Conservation (phyloP, 2,329 filamentous ascomycete genomes). For the Herpotrichia juniperi region DNA sequence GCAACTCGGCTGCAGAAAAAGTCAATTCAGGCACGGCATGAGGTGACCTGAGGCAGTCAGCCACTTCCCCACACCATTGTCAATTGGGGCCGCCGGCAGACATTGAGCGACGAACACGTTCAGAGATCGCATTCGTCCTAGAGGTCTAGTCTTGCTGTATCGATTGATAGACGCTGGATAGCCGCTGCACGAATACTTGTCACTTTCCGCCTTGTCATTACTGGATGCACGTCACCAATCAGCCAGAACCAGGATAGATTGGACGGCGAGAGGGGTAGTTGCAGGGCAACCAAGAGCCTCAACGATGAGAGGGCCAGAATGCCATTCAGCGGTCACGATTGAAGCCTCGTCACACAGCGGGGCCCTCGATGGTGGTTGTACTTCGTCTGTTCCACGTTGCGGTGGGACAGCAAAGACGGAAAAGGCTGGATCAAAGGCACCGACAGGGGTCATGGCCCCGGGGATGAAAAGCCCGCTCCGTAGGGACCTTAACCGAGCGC, state of each 20-base stretch:
- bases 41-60: constrained; percentile 11
- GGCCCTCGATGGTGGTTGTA: not conserved
- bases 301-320: too few species aligned
- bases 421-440: too few species aligned
- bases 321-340: too few species aligned
- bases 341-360: not conserved
- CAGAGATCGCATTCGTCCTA: constrained; percentile 31
- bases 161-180: constrained; percentile 32
- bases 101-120: constrained; percentile 39
- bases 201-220: constrained; percentile 18
- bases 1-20: not conserved
- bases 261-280: constrained; percentile 13
- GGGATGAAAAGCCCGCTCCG: not conserved
- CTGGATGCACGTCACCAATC: constrained; percentile 34
- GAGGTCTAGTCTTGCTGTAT: constrained; percentile 12
- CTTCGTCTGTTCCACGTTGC: constrained; percentile 30
- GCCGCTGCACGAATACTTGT: constrained; percentile 28
- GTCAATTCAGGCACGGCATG: constrained; percentile 3
- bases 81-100: constrained; percentile 15
- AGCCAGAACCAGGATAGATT: not conserved
- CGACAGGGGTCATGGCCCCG: too few species aligned
- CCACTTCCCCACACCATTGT: constrained; percentile 15
- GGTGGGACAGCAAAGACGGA: too few species aligned
- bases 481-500: constrained; percentile 12
- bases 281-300: not conserved